phyloP scores from a whole-genome alignment of 2,329 filamentous ascomycete genomes.

The Penicillium sp. region DNA sequence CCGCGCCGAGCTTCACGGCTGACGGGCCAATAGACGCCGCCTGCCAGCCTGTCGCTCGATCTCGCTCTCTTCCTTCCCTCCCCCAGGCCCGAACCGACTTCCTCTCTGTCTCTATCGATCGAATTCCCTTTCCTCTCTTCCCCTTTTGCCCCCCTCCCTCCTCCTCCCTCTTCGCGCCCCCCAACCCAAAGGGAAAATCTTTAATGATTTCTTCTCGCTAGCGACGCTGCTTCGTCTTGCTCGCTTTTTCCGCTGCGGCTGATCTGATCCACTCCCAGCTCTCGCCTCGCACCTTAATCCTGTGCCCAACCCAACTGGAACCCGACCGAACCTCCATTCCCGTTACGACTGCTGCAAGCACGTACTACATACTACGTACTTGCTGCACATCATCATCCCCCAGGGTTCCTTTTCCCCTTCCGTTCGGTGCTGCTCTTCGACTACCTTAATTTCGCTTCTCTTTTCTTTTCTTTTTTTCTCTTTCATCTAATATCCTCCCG shows the following conservation, averaged over 20 bases:
- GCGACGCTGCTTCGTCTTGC: background rate
- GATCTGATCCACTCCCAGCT: background rate
- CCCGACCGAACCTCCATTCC: background rate
- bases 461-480: background rate
- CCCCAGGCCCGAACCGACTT: background rate
- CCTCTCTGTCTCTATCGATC: too few relatives aligned
- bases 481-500: background rate
- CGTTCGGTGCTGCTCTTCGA: background rate
- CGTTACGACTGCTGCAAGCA: background rate
- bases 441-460: background rate
- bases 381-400: background rate
- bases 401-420: background rate
- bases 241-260: background rate
- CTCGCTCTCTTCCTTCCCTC: slow-evolving; percentile 6
- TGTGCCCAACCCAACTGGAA: background rate
- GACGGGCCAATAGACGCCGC: slow-evolving; percentile 3
- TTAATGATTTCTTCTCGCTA: background rate
- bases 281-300: background rate
- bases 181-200: background rate
- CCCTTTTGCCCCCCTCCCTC: slow-evolving; percentile 20
- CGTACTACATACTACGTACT: background rate
- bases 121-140: slow-evolving; percentile 14
- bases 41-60: slow-evolving; percentile 6
- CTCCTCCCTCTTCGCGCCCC: slow-evolving; percentile 17
- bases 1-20: slow-evolving; percentile 10